These are phyloP conservation scores for Wickerhamiella dianesei DNA, from an alignment of 805 yeast species.

Conservation along the genomic window DNA sequence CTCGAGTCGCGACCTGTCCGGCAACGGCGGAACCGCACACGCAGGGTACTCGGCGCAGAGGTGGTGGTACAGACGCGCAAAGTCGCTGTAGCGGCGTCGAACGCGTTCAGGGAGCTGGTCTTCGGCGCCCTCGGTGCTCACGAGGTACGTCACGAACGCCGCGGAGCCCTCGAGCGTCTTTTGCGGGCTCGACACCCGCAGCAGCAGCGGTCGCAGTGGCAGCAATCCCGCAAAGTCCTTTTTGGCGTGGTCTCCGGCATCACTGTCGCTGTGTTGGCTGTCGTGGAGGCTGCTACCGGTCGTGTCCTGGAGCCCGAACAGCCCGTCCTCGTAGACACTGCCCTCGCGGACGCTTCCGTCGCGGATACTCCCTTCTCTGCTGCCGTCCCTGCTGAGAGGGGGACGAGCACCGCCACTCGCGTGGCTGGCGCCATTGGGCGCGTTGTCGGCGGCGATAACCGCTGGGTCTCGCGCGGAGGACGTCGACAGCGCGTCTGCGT, in stretches of 20 bases:
- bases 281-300: neutral
- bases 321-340: neutral
- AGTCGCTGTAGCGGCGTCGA: constrained; percentile 78
- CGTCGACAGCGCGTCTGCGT: too few species aligned
- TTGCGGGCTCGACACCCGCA: constrained; percentile 19
- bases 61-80: constrained; percentile 62
- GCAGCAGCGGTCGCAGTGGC: constrained; percentile 1
- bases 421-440: too few species aligned
- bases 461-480: too few species aligned
- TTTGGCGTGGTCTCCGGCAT: neutral
- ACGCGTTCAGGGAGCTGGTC: constrained; percentile 27
- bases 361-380: neutral
- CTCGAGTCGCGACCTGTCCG: constrained; percentile 82
- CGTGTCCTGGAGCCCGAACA: neutral
- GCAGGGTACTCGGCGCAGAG: constrained; percentile 70
- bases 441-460: too few species aligned
- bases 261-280: neutral
- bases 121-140: constrained; percentile 35
- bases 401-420: neutral
- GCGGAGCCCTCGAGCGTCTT: constrained; percentile 18
- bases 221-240: neutral
- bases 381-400: too few species aligned
- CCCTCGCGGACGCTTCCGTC: neutral
- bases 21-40: constrained; percentile 80
- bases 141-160: constrained; percentile 59